Base-by-base conservation (phyloP, 1,284 basidiomycete genomes). In the Hymenochaete sp. region DNA sequence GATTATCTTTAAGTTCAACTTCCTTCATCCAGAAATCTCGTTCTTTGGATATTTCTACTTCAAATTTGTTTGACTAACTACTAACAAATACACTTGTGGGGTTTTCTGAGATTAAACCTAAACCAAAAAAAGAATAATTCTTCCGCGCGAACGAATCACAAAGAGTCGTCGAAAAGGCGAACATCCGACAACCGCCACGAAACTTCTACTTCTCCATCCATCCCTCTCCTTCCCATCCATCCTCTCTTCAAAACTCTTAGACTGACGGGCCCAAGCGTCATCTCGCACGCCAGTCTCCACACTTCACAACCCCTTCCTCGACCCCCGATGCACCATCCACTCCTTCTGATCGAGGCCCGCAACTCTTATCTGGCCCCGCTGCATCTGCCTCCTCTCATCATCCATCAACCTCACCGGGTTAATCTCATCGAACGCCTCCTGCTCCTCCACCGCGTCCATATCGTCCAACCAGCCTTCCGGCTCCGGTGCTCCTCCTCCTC, bases 341-440 rank as follows among this genome's bases (percentile, higher is more conserved):
- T 36, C 28, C 33, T 50, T 50, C 48, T 50, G 48, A 13, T 27
- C 19, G 3, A 26, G 27, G 16, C 45, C 45, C 7, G 40, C 28
- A 4, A 45, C 39, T 8, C 48, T n/a, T 24, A 50, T 46, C 19
- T 39, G 48, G 18, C 33, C 22, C 29, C 42, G 36, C 27, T 46
- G 38, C 22, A 29, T 16, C 16, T 22, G 38, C 9, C 14, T n/a
- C n/a, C n/a, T n/a, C 54, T 79, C 77, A 61, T 81, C 78, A 44
- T 81, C 77, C 66, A 80, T 66, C 44, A 79, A 70, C 4, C 76
- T 75, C 11, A 76, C 67, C 8, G 71, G 74, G 33, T 67, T 67
- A 48, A 79, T 70, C 56, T 81, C 73, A 52, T 82, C 73, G 56
- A 80, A 83, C 51, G 65, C 63, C 59, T 84, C 81, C 11, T 67